Conservation (phyloP, 139 green algal genomes). For the Volvox africanus region DNA sequence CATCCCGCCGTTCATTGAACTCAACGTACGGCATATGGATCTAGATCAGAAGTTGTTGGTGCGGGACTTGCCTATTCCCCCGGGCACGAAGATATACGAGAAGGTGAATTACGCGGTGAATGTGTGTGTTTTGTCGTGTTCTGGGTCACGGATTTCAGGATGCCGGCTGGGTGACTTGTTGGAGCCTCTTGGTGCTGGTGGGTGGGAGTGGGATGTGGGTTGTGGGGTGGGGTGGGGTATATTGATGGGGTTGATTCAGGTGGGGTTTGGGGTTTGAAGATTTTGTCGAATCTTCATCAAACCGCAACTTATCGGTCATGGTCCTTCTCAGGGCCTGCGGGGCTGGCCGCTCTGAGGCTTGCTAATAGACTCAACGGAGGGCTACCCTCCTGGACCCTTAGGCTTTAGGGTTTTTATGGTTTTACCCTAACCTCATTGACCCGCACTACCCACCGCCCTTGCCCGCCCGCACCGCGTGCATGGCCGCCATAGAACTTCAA, state of each 20-base stretch:
- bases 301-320: too few relatives aligned
- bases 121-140: too few relatives aligned
- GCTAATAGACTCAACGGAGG: too few relatives aligned
- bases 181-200: too few relatives aligned
- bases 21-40: constrained; percentile 47
- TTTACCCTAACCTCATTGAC: neutral
- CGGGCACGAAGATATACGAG: constrained; percentile 50
- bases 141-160: too few relatives aligned
- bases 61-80: constrained; percentile 43
- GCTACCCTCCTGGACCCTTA: neutral
- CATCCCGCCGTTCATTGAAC: constrained; percentile 49
- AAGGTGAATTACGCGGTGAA: neutral
- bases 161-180: too few relatives aligned
- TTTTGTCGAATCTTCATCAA: too few relatives aligned
- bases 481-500: constrained; percentile 39
- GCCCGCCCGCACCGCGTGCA: neutral
- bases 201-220: neutral
- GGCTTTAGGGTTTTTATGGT: too few relatives aligned
- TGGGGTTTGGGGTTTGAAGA: too few relatives aligned
- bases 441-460: neutral
- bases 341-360: too few relatives aligned
- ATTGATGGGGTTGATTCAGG: neutral
- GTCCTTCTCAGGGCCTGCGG: too few relatives aligned
- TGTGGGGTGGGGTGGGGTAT: too few relatives aligned
- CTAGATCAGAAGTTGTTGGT: constrained; percentile 39